Evolutionary conservation across 768 basidiomycete genomes (phyloP).

Genomic region (Trametes villosa): DNA sequence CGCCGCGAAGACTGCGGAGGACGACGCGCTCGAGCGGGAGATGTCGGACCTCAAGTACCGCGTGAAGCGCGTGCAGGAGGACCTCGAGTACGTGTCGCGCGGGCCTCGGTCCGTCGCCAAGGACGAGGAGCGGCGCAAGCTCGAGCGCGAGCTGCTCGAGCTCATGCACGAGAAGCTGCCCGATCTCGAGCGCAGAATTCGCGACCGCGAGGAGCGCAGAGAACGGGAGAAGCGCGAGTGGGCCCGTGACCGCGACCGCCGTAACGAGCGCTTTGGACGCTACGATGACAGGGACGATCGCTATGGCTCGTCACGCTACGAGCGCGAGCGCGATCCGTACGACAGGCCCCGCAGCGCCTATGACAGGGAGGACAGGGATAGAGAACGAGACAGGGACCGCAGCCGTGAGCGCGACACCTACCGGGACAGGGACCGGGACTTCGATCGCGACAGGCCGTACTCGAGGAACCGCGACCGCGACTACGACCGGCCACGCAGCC

Average conservation of each 20-base stretch:
- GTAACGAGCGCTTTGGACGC: conserved; percentile 81
- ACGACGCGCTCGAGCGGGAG: conserved; percentile 91
- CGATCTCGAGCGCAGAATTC: conserved; percentile 84
- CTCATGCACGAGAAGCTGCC: conserved; percentile 92
- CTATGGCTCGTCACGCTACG: conserved; percentile 45
- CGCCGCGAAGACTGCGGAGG: conserved; percentile 68
- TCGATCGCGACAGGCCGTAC: conserved; percentile 42
- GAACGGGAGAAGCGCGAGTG: conserved; percentile 81
- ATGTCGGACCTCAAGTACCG: conserved; percentile 84
- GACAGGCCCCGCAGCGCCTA: conserved; percentile 36
- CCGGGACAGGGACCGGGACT: conserved; percentile 33
- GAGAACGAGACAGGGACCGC: conserved; percentile 51
- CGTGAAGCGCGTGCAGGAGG: conserved; percentile 86
- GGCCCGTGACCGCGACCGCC: conserved; percentile 75
- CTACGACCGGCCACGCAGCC: conserved; percentile 39
- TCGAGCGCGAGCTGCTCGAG: conserved; percentile 85
- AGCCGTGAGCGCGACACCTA: conserved; percentile 45
- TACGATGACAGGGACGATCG: conserved; percentile 57
- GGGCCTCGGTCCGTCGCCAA: conserved; percentile 72
- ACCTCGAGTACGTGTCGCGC: conserved; percentile 83
- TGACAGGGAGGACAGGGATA: conserved; percentile 39
- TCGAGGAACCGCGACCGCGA: conserved; percentile 45
- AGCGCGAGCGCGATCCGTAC: conserved; percentile 40
- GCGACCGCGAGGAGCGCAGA: conserved; percentile 75
- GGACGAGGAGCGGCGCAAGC: conserved; percentile 83